Percentiles rank a stretch among this genome's conserved stretches.
Conservation (phyloP, 2,329 filamentous ascomycete species). For the Intubia oerlemansii region DNA sequence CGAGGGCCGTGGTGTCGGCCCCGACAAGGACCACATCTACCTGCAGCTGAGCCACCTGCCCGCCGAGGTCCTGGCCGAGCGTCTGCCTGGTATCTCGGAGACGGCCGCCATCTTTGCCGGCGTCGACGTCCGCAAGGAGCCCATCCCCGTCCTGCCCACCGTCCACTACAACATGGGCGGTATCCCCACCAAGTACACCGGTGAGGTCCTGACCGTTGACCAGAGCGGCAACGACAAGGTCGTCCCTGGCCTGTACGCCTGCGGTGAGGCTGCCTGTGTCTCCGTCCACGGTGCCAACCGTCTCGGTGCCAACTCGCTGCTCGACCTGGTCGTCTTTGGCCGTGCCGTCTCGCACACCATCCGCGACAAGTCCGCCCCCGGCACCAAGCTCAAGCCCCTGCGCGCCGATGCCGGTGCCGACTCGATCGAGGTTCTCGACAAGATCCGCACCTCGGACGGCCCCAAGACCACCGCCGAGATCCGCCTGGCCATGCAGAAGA, state of each 20-base stretch:
- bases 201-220: constrained; percentile 82
- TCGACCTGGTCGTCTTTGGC: constrained; percentile 93
- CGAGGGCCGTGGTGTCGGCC: constrained; percentile 87
- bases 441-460: constrained; percentile 64
- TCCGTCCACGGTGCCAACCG: constrained; percentile 97
- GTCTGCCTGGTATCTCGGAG: constrained; percentile 95
- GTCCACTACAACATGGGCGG: constrained; percentile 99
- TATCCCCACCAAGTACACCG: constrained; percentile 93
- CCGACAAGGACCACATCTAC: constrained; percentile 97
- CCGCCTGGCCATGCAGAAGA: constrained; percentile 85
- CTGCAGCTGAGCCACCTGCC: constrained; percentile 93
- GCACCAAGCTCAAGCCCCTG: constrained; percentile 57
- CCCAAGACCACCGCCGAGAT: constrained; percentile 77
- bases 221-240: constrained; percentile 75
- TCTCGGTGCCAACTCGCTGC: constrained; percentile 91
- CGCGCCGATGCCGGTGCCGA: constrained; percentile 73
- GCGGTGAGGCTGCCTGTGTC: constrained; percentile 91
- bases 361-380: constrained; percentile 79
- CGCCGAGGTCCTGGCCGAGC: constrained; percentile 78
- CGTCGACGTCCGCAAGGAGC: constrained; percentile 92
- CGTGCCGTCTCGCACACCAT: constrained; percentile 95
- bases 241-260: constrained; percentile 87
- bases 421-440: constrained; percentile 69
- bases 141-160: constrained; percentile 86
- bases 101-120: constrained; percentile 93